Base-by-base conservation (phyloP, 225 moss, liverwort and hornwort species). In the Straminergon stramineum region DNA sequence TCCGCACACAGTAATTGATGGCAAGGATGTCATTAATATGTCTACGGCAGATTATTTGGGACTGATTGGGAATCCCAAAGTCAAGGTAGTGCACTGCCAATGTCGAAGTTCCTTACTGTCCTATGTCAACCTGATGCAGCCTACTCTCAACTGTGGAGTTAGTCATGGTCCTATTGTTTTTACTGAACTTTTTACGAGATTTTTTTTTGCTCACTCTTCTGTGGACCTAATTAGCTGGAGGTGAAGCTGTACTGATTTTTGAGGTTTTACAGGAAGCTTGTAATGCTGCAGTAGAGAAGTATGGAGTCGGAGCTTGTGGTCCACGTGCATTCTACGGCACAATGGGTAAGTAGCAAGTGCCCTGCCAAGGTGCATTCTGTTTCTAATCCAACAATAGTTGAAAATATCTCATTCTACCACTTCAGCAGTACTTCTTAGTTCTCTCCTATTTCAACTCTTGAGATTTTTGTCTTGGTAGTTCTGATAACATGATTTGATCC, bases 251-350 rank as follows among this genome's bases (percentile, higher is more conserved):
- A 24, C n/a, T 90, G 39, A 83, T 80, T 80, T 57, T 51, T 56
- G 78, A 58, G 71, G 17, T 86, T 62, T 84, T 90, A 57, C 95
- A 98, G 99, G 96, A 96, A 95, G 89, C 94, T 64, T 97, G 97
- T 80, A 93, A 96, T 82, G 87, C 94, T 81, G 94, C 97, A 79
- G 81, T 99, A 85, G 92, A 95, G 69, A 97, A 97, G 90, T 99
- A 97, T 88, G 99, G 99, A 73, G 99, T 99, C 64, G 99, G 99
- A 90, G 93, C 99, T 55, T 99, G 99, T 93, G 99, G 99, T 81
- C 99, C 99, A 78, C 96, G 99, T 90, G 99, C 93, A 35, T 99
- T 99, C 89, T 99, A 99, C 88, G 99, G 99, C 48, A 99, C 99
- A 83, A 97, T 99, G 92, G 99, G 98, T 97, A 93, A 94, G 90